These are phyloP conservation scores for Termitomyces sp. DNA, from an alignment of 768 basidiomycete genomes.

Conservation along the genomic window DNA sequence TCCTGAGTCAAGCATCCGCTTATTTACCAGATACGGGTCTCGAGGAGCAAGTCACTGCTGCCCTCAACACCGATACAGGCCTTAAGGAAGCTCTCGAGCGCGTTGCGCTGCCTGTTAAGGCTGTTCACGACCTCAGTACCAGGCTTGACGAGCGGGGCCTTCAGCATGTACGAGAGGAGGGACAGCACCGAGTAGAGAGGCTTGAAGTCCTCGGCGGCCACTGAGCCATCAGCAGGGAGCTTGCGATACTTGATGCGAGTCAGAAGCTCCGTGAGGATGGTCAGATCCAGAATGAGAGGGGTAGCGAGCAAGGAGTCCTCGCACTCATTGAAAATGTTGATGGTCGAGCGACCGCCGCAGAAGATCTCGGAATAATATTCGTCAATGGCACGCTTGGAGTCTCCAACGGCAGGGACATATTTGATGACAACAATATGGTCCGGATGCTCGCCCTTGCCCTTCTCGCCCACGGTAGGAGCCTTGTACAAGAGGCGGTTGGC, in stretches of 20 bases:
- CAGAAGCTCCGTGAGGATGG: slow-evolving; percentile 90
- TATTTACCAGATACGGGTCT: slow-evolving; percentile 83
- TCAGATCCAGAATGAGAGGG: slow-evolving; percentile 90
- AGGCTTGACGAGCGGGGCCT: slow-evolving; percentile 95
- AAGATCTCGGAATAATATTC: slow-evolving; percentile 99
- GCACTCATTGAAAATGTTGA: slow-evolving; percentile 98
- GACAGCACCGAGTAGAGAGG: slow-evolving; percentile 90
- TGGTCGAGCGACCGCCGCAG: slow-evolving; percentile 90
- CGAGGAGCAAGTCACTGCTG: slow-evolving; percentile 77
- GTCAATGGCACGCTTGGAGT: slow-evolving; percentile 98
- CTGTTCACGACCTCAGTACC: slow-evolving; percentile 94
- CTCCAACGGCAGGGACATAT: slow-evolving; percentile 94
- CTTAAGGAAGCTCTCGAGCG: slow-evolving; percentile 90
- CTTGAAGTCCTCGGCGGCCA: slow-evolving; percentile 54
- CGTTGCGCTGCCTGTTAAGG: slow-evolving; percentile 91
- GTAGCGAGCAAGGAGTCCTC: slow-evolving; percentile 97
- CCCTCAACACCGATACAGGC: slow-evolving; percentile 88
- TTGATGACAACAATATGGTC: slow-evolving; percentile 98
- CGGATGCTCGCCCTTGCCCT: slow-evolving; percentile 91
- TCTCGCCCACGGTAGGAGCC: slow-evolving; percentile 56
- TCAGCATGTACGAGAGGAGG: slow-evolving; percentile 94
- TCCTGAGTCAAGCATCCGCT: neutral
- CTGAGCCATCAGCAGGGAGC: slow-evolving; percentile 22
- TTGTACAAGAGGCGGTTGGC: slow-evolving; percentile 89
- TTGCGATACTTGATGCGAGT: slow-evolving; percentile 90